phyloP scores from a whole-genome alignment of 805 yeast species.

The Teunomyces kruisii region DNA sequence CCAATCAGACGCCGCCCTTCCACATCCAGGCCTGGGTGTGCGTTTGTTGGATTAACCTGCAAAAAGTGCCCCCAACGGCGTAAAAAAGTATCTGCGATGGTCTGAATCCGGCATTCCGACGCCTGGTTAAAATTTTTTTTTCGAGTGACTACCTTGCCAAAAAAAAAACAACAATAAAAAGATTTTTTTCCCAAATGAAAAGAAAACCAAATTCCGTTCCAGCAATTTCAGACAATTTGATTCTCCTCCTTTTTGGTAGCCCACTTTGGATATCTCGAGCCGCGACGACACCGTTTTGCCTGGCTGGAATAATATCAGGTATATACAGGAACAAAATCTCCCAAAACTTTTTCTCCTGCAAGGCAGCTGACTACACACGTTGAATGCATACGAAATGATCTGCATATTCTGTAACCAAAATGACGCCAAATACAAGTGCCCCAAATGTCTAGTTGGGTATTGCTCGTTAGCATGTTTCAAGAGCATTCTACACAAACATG shows the following conservation, averaged over 20 bases:
- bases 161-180: neutral
- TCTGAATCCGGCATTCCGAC: neutral
- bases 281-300: too few relatives aligned
- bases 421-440: conserved; percentile 56
- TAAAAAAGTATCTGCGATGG: neutral
- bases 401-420: conserved; percentile 39
- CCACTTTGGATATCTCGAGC: too few relatives aligned
- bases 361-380: neutral
- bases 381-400: conserved; percentile 7
- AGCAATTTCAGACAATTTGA: neutral
- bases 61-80: conserved; percentile 3
- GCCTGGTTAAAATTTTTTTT: neutral
- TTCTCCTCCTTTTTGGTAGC: too few relatives aligned
- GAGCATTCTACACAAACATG: conserved; percentile 35
- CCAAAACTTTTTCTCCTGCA: neutral
- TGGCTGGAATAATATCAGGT: too few relatives aligned
- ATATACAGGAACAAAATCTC: neutral
- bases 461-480: conserved; percentile 69
- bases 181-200: neutral
- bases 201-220: conserved; percentile 3
- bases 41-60: too few relatives aligned
- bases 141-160: neutral
- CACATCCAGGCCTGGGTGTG: too few relatives aligned
- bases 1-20: neutral
- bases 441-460: conserved; percentile 45